Evolutionary conservation across 2,329 filamentous ascomycete species (phyloP), one percentile per base, ranked within the genome.

Genomic region (Fusarium sp.): DNA sequence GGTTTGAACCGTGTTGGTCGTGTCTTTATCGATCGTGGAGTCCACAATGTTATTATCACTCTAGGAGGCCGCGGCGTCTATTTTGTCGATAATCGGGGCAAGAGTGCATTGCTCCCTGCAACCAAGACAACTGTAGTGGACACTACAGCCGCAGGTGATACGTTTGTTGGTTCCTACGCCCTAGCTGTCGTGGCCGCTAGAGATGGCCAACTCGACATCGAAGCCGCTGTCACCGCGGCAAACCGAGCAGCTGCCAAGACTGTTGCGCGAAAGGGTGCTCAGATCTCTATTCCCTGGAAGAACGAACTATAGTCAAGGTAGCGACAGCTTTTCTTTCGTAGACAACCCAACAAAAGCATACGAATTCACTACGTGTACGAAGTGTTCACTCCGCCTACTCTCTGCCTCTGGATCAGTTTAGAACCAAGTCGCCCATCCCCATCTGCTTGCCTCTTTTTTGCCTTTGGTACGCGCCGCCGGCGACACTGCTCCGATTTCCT

Each of bases 111-210:
- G 68, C 79, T 94, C 6, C 78, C 82, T 4, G 93, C 92, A 0
- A 85, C 88, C 66, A 91, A 92, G 79, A 91, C 93, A 6, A 81
- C 78, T 20, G 95, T 98, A 3, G 89, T 98, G 6, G 95, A 98
- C 78, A 98, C 95, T 2, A 98, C 95, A 9, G 95, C 92, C 3
- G 96, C 96, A 7, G 95, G 95, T 0, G 95, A 98, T 78, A 98
- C 95, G 0, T 98, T 98, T 81, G 93, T 97, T 7, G 95, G 96
- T 3, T 92, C 89, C 22, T 97, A 97, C 78, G 92, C 93, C 4
- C 88, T 96, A 26, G 88, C 90, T 59, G 86, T 91, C 31, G 92
- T 93, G 39, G 84, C 77, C 53, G 76, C 76, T n/a, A 71, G 68
- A 36, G 73, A 62, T 26, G 73, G 58, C 14, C 64, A 60, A 14